Conservation (phyloP, 768 basidiomycete genomes). For the Russula dissimulans region DNA sequence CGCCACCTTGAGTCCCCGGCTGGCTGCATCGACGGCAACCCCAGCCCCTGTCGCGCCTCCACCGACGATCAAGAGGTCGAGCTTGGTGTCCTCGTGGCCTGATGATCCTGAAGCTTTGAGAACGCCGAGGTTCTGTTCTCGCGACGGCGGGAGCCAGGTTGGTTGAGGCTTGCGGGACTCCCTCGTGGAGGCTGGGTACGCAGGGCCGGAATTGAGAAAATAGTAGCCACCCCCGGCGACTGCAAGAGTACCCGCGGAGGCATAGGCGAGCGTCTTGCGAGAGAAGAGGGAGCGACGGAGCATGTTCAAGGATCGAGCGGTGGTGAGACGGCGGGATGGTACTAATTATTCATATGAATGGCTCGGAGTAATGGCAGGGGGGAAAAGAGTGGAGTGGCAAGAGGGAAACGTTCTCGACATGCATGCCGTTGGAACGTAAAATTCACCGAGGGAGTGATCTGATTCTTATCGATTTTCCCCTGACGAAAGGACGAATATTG, state of each 20-base stretch:
- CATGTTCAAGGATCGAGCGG: not conserved
- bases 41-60: conserved; percentile 96
- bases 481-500: too few relatives aligned
- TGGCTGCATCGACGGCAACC: conserved; percentile 92
- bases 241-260: conserved; percentile 43
- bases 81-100: conserved; percentile 39
- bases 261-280: conserved; percentile 44
- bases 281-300: conserved; percentile 37
- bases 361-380: not conserved
- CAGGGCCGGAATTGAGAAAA: conserved; percentile 66
- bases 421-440: not conserved
- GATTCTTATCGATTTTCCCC: too few relatives aligned
- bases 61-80: conserved; percentile 80
- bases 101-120: conserved; percentile 37
- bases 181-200: conserved; percentile 53
- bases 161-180: conserved; percentile 66
- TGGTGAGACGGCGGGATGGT: not conserved
- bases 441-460: too few relatives aligned
- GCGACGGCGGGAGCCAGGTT: conserved; percentile 67
- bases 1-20: conserved; percentile 84
- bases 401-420: too few relatives aligned
- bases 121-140: conserved; percentile 53
- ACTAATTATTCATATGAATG: not conserved
- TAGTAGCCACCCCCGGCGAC: conserved; percentile 54
- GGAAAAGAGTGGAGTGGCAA: too few relatives aligned